Percentiles rank a stretch among this genome's conserved stretches.
These are phyloP conservation scores for Scheffersomyces lignosus DNA, from an alignment of 805 yeast genomes.

Conservation along the genomic window DNA sequence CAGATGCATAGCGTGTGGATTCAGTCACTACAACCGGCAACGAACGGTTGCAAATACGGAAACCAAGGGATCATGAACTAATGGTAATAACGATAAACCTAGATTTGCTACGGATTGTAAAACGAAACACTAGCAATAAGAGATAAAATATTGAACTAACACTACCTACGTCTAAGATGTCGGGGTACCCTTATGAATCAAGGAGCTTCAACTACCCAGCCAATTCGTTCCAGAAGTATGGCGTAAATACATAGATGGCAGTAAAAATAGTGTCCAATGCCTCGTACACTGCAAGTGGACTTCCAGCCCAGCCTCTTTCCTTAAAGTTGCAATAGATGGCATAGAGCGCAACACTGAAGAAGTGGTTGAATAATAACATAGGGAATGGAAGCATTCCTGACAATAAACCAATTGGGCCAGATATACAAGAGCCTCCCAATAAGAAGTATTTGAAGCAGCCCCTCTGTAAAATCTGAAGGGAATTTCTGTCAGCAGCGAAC, in stretches of 20 bases:
- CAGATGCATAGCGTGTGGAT: too few relatives aligned
- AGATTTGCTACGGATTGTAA: too few relatives aligned
- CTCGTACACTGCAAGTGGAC: constrained; percentile 72
- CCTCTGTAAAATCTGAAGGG: constrained; percentile 67
- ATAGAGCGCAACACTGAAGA: constrained; percentile 87
- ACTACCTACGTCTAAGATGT: too few relatives aligned
- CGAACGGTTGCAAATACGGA: too few relatives aligned
- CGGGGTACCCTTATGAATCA: too few relatives aligned
- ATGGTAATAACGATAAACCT: too few relatives aligned
- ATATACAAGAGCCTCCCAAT: constrained; percentile 78
- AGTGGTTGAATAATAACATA: constrained; percentile 72
- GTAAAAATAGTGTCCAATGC: constrained; percentile 66
- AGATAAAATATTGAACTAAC: too few relatives aligned
- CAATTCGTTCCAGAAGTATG: constrained; percentile 62
- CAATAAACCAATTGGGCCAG: constrained; percentile 78
- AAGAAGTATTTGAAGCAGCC: constrained; percentile 90
- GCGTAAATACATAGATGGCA: constrained; percentile 78
- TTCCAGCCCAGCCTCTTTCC: constrained; percentile 61
- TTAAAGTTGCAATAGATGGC: constrained; percentile 68
- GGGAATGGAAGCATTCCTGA: constrained; percentile 83
- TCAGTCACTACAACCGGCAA: too few relatives aligned
- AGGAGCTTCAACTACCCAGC: too few relatives aligned
- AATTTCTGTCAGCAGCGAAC: constrained; percentile 79
- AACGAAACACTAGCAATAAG: too few relatives aligned
- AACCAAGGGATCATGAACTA: too few relatives aligned